Base-by-base conservation (phyloP, 2,329 filamentous ascomycete species). In the Talaromyces marneffei region DNA sequence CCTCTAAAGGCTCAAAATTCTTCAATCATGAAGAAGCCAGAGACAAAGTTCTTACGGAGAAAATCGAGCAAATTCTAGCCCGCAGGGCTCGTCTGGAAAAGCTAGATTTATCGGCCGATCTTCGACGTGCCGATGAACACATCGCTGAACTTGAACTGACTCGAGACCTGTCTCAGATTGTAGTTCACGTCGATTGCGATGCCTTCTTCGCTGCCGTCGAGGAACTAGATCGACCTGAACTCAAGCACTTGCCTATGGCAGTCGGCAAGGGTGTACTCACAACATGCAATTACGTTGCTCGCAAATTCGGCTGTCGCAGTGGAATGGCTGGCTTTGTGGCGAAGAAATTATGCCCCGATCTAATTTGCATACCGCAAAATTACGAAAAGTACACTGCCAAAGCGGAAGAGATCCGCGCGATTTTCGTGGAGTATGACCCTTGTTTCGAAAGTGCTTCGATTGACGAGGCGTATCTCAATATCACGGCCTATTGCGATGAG, bases 291-390 rank as follows among this genome's bases (percentile, higher is more conserved):
- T 99, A 99, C 71, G 82, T 89, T 67, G 94, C 94, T 1, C 84
- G 94, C 20, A 90, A 90, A 68, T 97, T 89, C 73, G 94, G 94
- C 16, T 94, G 91, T 67, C 86, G 94, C 35, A 95, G 90, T 67
- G 94, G 92, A 20, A 99, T 99, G 94, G 94, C 94, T 6, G 87
- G 89, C 4, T 97, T 97, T 70, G 92, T 97, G 31, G 94, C 94
- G 14, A 92, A 90, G 80, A 96, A 96, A 75, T 82, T 99, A 1
- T 99, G 94, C 65, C 94, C 94, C 0, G 81, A 92, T 62, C 81
- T 99, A 31, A 83, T 96, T 18, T 84, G 92, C 57, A 77, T 99
- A 14, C 90, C 90, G 5, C 82, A 91, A 63, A 95, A 96, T 71
- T 96, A 95, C 69, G 84, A 88, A 52, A 97, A 97, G 71, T 99